Conservation (phyloP, 2,329 filamentous ascomycete species). For the Cercospora canescens region DNA sequence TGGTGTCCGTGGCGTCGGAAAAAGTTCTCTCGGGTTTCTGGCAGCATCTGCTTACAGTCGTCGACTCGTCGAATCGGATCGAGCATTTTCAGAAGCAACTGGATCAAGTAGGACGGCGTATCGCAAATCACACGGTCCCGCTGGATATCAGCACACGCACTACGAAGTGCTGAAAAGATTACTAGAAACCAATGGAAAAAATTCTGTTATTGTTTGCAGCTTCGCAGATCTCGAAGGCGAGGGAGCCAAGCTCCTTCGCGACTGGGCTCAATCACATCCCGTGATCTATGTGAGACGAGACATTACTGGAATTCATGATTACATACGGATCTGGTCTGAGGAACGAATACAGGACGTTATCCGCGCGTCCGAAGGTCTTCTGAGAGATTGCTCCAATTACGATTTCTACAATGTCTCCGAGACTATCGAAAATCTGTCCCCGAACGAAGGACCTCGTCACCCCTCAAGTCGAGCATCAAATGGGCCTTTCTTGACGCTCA, state of each 20-base stretch:
- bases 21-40: slow-evolving; percentile 74
- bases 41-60: slow-evolving; percentile 69
- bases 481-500: slow-evolving; percentile 65
- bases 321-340: slow-evolving; percentile 57
- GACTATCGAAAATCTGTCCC: slow-evolving; percentile 29
- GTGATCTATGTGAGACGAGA: slow-evolving; percentile 72
- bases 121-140: slow-evolving; percentile 61
- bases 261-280: slow-evolving; percentile 65
- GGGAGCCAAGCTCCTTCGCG: slow-evolving; percentile 60
- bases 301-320: slow-evolving; percentile 61
- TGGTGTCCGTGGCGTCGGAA: slow-evolving; percentile 72
- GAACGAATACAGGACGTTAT: slow-evolving; percentile 61
- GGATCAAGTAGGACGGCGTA: slow-evolving; percentile 64
- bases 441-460: slow-evolving; percentile 20
- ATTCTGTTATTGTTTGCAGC: slow-evolving; percentile 70
- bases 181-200: slow-evolving; percentile 58
- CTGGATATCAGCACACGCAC: slow-evolving; percentile 65
- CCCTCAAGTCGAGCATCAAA: slow-evolving; percentile 37
- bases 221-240: slow-evolving; percentile 67
- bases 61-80: slow-evolving; percentile 68
- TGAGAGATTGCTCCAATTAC: slow-evolving; percentile 68
- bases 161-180: slow-evolving; percentile 61
- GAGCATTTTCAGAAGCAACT: slow-evolving; percentile 64
- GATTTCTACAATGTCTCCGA: slow-evolving; percentile 78
- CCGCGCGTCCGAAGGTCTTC: slow-evolving; percentile 57